Conservation (phyloP, 371 early-diverging fungal species). For the Rhizopus arrhizus region DNA sequence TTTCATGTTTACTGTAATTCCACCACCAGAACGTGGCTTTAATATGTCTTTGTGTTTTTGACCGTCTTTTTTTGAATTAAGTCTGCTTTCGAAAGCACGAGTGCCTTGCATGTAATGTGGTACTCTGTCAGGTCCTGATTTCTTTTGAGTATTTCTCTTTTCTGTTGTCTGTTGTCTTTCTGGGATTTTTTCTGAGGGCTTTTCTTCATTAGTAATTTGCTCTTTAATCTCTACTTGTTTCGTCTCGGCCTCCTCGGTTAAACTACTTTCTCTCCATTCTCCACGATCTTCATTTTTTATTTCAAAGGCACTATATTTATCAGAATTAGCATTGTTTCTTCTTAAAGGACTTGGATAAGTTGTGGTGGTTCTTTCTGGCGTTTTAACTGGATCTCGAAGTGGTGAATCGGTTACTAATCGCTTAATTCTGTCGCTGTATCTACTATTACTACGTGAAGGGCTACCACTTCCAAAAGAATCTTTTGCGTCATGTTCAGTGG, state of each 20-base stretch:
- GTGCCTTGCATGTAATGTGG: slow-evolving; percentile 33
- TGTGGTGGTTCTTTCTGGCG: not conserved
- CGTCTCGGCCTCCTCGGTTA: not conserved
- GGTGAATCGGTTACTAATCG: slow-evolving; percentile 8
- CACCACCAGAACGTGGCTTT: slow-evolving; percentile 9
- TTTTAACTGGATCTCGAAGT: not conserved
- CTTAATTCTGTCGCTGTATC: slow-evolving; percentile 13
- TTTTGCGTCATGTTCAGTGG: not conserved
- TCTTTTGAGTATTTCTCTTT: not conserved
- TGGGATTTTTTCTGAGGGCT: too few relatives aligned
- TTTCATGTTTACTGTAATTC: slow-evolving; percentile 14
- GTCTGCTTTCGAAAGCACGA: slow-evolving; percentile 7
- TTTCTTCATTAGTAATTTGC: not conserved
- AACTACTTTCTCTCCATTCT: slow-evolving; percentile 18
- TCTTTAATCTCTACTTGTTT: not conserved
- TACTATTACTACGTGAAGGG: not conserved
- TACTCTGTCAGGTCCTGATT: not conserved
- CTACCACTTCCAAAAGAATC: not conserved
- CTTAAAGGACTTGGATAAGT: not conserved
- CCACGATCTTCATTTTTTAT: slow-evolving; percentile 28
- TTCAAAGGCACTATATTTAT: slow-evolving; percentile 7
- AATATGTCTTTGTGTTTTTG: not conserved
- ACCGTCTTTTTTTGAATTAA: slow-evolving; percentile 4
- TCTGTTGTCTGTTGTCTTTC: not conserved
- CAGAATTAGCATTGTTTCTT: not conserved